Conservation (phyloP, 345 rosid genomes). For the Jatropha curcas region DNA sequence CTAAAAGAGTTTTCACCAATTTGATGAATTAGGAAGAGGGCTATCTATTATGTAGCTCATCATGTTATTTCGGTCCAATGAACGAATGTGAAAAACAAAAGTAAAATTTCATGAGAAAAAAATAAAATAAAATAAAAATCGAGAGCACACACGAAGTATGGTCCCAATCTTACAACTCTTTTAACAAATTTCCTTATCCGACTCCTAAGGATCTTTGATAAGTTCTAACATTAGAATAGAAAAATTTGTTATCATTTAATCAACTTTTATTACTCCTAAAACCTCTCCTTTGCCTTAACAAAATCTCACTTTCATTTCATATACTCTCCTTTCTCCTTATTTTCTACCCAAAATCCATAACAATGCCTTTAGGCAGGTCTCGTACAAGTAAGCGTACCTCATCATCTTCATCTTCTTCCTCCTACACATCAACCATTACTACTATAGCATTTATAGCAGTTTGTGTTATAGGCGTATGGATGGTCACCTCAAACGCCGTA, state of each 20-base stretch:
- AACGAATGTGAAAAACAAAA: too few species aligned
- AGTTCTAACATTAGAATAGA: conserved; percentile 42
- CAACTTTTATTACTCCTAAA: conserved; percentile 33
- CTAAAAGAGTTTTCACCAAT: too few species aligned
- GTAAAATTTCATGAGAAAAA: too few species aligned
- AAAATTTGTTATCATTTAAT: conserved; percentile 35
- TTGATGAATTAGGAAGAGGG: too few species aligned
- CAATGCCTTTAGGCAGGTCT: conserved; percentile 59
- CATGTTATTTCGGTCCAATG: too few species aligned
- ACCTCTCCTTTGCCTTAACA: conserved; percentile 27
- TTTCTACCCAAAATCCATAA: neutral
- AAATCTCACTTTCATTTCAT: conserved; percentile 6
- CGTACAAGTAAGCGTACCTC: conserved; percentile 54
- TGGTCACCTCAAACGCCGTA: conserved; percentile 59
- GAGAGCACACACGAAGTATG: too few species aligned
- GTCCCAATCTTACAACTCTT: too few species aligned
- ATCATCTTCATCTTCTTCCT: conserved; percentile 42
- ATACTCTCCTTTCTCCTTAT: conserved; percentile 4
- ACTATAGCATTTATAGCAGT: conserved; percentile 62
- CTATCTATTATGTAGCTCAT: too few species aligned
- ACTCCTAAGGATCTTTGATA: conserved; percentile 56
- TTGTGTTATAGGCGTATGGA: conserved; percentile 78
- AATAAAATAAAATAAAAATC: too few species aligned
- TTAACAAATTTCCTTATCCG: conserved; percentile 40
- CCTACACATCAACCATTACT: conserved; percentile 65